Conservation (phyloP, 495 filamentous ascomycete genomes). For the Penicillium salamii region DNA sequence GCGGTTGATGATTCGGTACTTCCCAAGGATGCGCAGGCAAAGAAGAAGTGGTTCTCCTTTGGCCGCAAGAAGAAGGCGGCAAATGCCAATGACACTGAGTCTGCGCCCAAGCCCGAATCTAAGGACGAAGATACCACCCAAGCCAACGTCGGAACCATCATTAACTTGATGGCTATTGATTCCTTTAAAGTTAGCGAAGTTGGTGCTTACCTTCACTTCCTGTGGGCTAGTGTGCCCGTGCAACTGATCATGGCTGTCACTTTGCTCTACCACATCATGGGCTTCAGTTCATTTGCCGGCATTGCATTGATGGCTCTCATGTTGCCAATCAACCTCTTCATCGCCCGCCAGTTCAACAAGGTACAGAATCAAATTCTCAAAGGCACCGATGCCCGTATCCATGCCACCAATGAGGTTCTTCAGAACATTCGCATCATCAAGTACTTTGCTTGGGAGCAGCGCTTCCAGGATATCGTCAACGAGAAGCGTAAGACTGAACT, state of each 20-base stretch:
- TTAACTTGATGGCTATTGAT: constrained; percentile 98
- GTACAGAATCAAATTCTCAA: constrained; percentile 89
- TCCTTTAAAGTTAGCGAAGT: constrained; percentile 97
- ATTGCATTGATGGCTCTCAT: constrained; percentile 88
- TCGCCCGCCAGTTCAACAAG: constrained; percentile 77
- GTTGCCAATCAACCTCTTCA: constrained; percentile 82
- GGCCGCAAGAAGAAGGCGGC: constrained; percentile 54
- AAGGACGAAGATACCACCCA: constrained; percentile 54
- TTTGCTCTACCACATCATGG: constrained; percentile 85
- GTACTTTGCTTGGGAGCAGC: constrained; percentile 97
- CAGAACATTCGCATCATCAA: constrained; percentile 99
- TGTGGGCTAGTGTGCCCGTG: constrained; percentile 81
- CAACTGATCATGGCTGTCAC: constrained; percentile 72
- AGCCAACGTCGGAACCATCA: constrained; percentile 92
- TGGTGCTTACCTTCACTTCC: constrained; percentile 86
- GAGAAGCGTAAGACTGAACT: constrained; percentile 84
- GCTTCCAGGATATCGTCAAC: constrained; percentile 81
- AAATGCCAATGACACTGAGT: constrained; percentile 31
- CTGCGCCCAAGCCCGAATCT: constrained; percentile 34
- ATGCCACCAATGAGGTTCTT: constrained; percentile 93
- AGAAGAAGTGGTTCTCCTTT: constrained; percentile 52
- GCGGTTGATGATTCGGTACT: constrained; percentile 31
- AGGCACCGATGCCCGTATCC: constrained; percentile 93
- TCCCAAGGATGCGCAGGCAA: constrained; percentile 15
- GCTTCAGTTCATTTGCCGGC: constrained; percentile 89